Percentiles rank a stretch among this genome's conserved stretches.
Conservation (phyloP, 495 filamentous ascomycete genomes). For the Friedmanniomyces simplex region DNA sequence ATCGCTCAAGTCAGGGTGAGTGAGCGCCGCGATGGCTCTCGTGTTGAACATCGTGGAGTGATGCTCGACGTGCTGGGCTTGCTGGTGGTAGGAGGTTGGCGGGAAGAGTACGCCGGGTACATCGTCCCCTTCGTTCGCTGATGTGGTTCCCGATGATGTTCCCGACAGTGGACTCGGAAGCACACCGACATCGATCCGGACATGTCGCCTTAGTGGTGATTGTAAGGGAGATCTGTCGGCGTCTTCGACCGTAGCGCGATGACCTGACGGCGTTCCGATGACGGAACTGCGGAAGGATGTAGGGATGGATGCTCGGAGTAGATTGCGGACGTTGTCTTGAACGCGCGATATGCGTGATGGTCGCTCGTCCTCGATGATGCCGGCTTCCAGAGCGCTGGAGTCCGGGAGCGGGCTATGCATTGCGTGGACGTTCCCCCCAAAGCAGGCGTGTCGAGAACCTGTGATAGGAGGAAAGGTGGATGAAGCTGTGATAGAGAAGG, state of each 20-base stretch:
- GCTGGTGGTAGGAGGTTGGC: slow-evolving; percentile 4
- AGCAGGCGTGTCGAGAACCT: neutral
- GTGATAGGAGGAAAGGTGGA: neutral
- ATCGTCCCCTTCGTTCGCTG: neutral
- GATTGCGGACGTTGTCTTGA: slow-evolving; percentile 22
- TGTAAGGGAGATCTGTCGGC: neutral
- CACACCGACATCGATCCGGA: neutral
- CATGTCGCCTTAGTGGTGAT: neutral
- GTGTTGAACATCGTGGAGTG: slow-evolving; percentile 18
- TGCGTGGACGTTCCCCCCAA: neutral
- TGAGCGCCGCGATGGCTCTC: slow-evolving; percentile 12
- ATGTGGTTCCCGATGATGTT: neutral
- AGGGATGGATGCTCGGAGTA: slow-evolving; percentile 9
- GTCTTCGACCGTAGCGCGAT: neutral
- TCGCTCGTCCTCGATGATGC: slow-evolving; percentile 17
- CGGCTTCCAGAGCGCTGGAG: slow-evolving; percentile 19
- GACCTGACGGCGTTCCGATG: neutral
- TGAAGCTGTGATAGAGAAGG: neutral
- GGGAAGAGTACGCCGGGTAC: slow-evolving; percentile 10
- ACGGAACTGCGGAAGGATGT: slow-evolving; percentile 5
- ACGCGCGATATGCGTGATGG: slow-evolving; percentile 20
- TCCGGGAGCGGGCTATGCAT: slow-evolving; percentile 20
- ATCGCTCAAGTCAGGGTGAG: slow-evolving; percentile 20
- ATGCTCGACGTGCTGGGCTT: slow-evolving; percentile 1
- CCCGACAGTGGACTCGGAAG: slow-evolving; percentile 5